Evolutionary conservation across 164 flowering plant species (phyloP).

Genomic region (Liriodendron chinense): DNA sequence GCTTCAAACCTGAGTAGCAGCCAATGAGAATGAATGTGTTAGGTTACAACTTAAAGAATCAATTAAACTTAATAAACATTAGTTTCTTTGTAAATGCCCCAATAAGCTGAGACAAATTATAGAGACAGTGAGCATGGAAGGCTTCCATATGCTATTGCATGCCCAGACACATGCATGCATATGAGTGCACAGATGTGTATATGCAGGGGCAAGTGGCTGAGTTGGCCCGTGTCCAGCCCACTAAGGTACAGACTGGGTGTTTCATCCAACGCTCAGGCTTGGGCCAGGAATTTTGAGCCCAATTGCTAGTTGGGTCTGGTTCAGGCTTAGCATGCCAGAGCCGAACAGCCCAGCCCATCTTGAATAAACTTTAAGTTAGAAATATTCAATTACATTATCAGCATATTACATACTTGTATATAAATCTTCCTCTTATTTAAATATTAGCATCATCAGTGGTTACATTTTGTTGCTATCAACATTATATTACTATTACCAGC

Average conservation of each 20-base stretch:
- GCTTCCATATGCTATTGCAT: neutral
- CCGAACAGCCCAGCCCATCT: no score
- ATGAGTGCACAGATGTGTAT: neutral
- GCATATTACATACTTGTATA: no score
- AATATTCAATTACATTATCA: no score
- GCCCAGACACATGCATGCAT: neutral
- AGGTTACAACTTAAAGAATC: neutral
- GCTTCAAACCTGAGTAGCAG: constrained; percentile 62
- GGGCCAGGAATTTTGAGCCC: neutral
- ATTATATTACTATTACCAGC: no score
- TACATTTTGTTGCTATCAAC: no score
- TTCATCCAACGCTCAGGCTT: neutral
- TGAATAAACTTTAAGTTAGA: no score
- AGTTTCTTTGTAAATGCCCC: neutral
- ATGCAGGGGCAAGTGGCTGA: neutral
- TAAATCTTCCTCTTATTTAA: no score
- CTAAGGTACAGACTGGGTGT: neutral
- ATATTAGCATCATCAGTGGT: no score
- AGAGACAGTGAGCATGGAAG: neutral
- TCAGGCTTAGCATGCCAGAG: neutral
- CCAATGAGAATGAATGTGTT: neutral
- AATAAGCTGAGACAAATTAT: neutral
- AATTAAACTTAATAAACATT: neutral
- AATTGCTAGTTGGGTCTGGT: neutral
- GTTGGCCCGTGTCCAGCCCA: neutral